These are phyloP conservation scores for Vitis vinifera DNA, from an alignment of 164 flowering plant genomes.

Conservation along the genomic window ASM3070453v1 NC_081807.1:4401501-4402000, in stretches of 20 bases:
- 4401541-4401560: constrained; percentile 29
- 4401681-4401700: background rate
- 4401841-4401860: constrained; percentile 14
- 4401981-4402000: no score
- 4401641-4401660: background rate
- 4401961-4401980: no score
- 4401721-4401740: constrained; percentile 27
- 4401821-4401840: constrained; percentile 16
- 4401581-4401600: constrained; percentile 9
- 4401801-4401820: constrained; percentile 15
- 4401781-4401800: constrained; percentile 33
- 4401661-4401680: background rate
- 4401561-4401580: constrained; percentile 24
- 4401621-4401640: constrained; percentile 14
- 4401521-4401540: background rate
- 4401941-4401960: no score
- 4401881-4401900: no score
- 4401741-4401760: constrained; percentile 15
- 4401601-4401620: background rate
- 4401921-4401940: no score
- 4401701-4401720: constrained; percentile 7
- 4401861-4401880: constrained; percentile 17
- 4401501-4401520: no score
- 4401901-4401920: no score
- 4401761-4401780: constrained; percentile 33